Evolutionary conservation across 2,329 filamentous ascomycete species (phyloP), one percentile per base, ranked within the genome.

Genomic region (Fragosphaeria purpurea): DNA sequence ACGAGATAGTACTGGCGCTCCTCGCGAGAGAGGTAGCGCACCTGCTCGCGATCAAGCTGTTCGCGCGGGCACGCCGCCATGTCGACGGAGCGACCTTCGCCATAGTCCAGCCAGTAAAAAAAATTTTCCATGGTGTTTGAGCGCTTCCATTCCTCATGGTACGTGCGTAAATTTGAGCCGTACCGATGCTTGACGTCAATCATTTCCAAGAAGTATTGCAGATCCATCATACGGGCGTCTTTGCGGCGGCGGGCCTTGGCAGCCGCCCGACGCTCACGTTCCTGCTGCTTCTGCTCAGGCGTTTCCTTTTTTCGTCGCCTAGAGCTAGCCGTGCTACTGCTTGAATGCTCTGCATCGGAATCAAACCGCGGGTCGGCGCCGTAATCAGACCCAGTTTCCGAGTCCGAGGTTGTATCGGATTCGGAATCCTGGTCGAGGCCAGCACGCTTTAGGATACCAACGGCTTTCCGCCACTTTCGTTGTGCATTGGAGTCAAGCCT

Each of bases 41-140:
- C 86, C 59, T 83, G 81, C 63, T 95, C 87, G 31, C 79, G 75
- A 47, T 93, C 86, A 6, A 95, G 70, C 11, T 80, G 73, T 53
- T 86, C 83, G 38, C 90, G 75, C 1, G 88, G 83, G 56, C 88
- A 88, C 0, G 79, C 75, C 4, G 80, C 76, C 10, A 91, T 70
- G 55, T 91, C 84, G 42, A 93, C 63, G 40, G 77, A 65, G 57
- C 72, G 80, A 0, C 90, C 90, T 46, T 83, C 83, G 5, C 90
- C 90, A 52, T 85, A 74, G 62, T 96, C 90, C 1, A 95, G 73
- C 89, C 90, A 95, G 67, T 89, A 91, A 65, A 95, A 95, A 74
- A 90, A 96, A 62, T 93, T 95, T 63, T 95, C 85, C 5, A 81
- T 78, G 0, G 88, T 91, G 33, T 86, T 73, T 1, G 80, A 72